These are phyloP conservation scores for Piper longum DNA, from an alignment of 164 flowering plant genomes.

Conservation along the genomic window DNA sequence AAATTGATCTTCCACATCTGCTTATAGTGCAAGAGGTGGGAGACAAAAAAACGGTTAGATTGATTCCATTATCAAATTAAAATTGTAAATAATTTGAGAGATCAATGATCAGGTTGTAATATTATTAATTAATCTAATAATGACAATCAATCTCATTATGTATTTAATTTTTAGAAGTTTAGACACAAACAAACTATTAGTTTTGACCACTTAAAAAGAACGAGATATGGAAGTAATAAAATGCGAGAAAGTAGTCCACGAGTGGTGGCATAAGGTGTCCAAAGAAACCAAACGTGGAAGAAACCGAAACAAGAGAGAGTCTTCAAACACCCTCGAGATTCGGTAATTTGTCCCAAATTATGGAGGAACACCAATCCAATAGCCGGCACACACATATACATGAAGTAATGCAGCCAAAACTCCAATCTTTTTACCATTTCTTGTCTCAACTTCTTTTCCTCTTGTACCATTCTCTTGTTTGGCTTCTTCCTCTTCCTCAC, in stretches of 20 bases:
- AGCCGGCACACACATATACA: slow-evolving; percentile 62
- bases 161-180: too few species aligned
- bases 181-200: too few species aligned
- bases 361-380: slow-evolving; percentile 72
- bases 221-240: slow-evolving; percentile 19
- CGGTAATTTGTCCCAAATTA: slow-evolving; percentile 87
- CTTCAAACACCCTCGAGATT: slow-evolving; percentile 50
- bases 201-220: too few species aligned
- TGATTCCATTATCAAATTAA: too few species aligned
- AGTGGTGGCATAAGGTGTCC: slow-evolving; percentile 84
- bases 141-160: too few species aligned
- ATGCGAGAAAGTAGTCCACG: slow-evolving; percentile 33
- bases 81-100: too few species aligned
- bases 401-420: slow-evolving; percentile 80
- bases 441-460: slow-evolving; percentile 35
- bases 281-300: slow-evolving; percentile 82
- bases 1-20: too few species aligned
- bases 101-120: too few species aligned
- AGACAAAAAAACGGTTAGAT: too few species aligned
- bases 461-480: neutral
- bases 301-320: slow-evolving; percentile 56
- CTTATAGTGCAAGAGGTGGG: too few species aligned
- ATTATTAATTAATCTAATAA: too few species aligned
- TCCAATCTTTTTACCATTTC: slow-evolving; percentile 53
- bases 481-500: slow-evolving; percentile 2